Evolutionary conservation across 2,329 filamentous ascomycete genomes (phyloP).

Genomic region (Ophidiomyces ophidiicola): DNA sequence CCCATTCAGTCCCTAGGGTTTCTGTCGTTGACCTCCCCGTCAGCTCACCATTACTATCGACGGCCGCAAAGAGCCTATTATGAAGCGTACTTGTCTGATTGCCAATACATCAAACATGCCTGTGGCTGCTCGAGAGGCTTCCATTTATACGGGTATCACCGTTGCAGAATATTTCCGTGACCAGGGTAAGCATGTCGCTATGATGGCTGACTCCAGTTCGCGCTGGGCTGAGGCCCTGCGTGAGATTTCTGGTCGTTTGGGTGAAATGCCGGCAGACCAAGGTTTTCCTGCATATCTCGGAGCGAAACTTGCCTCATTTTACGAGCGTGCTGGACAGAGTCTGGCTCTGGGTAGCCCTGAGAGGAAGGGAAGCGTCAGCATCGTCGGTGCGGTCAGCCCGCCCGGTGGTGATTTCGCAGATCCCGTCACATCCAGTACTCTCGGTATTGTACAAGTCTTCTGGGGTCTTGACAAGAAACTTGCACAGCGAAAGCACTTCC

Average conservation of each 20-base stretch:
- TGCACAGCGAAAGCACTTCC: conserved; percentile 97
- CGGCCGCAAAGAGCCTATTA: conserved; percentile 93
- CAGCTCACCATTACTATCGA: conserved; percentile 83
- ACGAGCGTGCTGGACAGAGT: conserved; percentile 90
- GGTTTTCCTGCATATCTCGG: conserved; percentile 97
- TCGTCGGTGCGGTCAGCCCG: conserved; percentile 92
- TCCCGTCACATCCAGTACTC: conserved; percentile 83
- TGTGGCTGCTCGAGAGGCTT: conserved; percentile 93
- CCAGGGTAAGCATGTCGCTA: conserved; percentile 91
- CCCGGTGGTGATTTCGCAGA: conserved; percentile 99
- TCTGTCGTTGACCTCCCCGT: not conserved
- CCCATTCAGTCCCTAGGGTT: no score
- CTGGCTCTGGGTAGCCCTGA: conserved; percentile 77
- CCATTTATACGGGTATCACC: conserved; percentile 94
- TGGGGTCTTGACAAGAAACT: conserved; percentile 99
- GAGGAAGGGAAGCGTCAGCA: conserved; percentile 83
- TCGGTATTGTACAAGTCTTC: conserved; percentile 97
- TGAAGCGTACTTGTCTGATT: conserved; percentile 98
- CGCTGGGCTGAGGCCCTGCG: conserved; percentile 97
- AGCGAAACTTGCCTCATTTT: conserved; percentile 96
- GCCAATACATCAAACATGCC: conserved; percentile 99
- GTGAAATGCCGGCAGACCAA: conserved; percentile 99
- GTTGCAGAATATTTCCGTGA: conserved; percentile 96
- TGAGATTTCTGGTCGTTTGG: conserved; percentile 95
- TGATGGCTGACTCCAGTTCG: conserved; percentile 99